phyloP scores from a whole-genome alignment of 2,329 filamentous ascomycete species.

The Xylaria sp. region DNA sequence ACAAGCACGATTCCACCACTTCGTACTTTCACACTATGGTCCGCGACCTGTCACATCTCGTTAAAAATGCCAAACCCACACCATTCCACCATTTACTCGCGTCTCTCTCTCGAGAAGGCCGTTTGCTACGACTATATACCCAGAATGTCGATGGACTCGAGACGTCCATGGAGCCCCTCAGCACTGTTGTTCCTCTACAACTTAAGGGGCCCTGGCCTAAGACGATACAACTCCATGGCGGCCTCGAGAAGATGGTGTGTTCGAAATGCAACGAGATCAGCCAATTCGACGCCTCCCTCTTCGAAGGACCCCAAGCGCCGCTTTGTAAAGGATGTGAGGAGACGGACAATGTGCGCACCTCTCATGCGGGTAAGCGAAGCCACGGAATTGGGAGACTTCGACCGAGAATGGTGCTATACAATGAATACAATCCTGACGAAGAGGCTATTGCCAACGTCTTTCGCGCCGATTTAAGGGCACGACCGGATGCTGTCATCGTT shows the following conservation, averaged over 20 bases:
- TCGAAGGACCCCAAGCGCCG: slow-evolving; percentile 85
- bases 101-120: slow-evolving; percentile 86
- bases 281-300: slow-evolving; percentile 81
- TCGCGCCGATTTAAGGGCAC: slow-evolving; percentile 82
- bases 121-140: slow-evolving; percentile 89
- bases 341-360: slow-evolving; percentile 79
- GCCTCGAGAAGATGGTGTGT: slow-evolving; percentile 95
- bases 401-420: slow-evolving; percentile 95
- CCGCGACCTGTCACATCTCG: slow-evolving; percentile 83
- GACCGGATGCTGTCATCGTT: slow-evolving; percentile 92
- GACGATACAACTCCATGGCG: slow-evolving; percentile 93
- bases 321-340: slow-evolving; percentile 79
- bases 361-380: slow-evolving; percentile 84
- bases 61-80: slow-evolving; percentile 81
- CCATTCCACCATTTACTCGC: slow-evolving; percentile 94
- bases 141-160: slow-evolving; percentile 98
- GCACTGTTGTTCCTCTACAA: slow-evolving; percentile 83
- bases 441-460: slow-evolving; percentile 95
- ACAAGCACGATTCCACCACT: slow-evolving; percentile 89
- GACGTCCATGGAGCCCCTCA: slow-evolving; percentile 80
- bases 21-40: slow-evolving; percentile 97
- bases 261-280: slow-evolving; percentile 86
- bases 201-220: slow-evolving; percentile 90
- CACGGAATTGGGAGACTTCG: slow-evolving; percentile 92
- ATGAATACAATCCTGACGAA: slow-evolving; percentile 95